Conservation (phyloP, 2,329 filamentous ascomycete genomes). For the Diaporthe eres region DNA sequence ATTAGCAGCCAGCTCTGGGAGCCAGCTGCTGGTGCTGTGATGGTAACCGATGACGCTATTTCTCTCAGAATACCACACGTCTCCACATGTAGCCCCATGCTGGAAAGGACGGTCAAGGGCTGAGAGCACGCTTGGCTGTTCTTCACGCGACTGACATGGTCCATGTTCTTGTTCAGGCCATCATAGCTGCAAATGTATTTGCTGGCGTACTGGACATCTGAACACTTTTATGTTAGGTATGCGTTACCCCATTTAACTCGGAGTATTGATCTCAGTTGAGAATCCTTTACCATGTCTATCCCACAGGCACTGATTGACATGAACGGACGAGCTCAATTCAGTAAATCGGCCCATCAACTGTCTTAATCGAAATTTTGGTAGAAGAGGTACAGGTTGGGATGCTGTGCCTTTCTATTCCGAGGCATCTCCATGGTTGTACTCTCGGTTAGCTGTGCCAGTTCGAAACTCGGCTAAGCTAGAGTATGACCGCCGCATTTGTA, state of each 20-base stretch:
- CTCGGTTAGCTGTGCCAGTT: neutral
- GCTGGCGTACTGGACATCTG: neutral
- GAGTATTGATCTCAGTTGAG: neutral
- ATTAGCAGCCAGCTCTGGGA: neutral
- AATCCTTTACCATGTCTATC: neutral
- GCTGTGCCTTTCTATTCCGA: neutral
- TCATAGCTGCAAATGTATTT: neutral
- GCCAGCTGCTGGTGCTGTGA: neutral
- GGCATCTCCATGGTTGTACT: neutral
- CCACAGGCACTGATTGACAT: neutral
- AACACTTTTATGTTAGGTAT: neutral
- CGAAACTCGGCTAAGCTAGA: neutral
- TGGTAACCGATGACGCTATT: neutral
- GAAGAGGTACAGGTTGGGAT: neutral
- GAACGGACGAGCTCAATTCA: neutral
- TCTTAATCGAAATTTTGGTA: neutral
- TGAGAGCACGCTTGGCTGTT: neutral
- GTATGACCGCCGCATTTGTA: too few relatives aligned
- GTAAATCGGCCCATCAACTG: neutral
- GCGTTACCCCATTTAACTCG: neutral
- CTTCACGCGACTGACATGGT: neutral
- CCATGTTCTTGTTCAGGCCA: neutral
- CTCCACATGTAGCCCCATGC: neutral
- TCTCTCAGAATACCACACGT: neutral
- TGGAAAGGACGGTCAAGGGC: neutral